Conservation (phyloP, 176 grass and related monocot genomes). For the Elaeis guineensis region DNA sequence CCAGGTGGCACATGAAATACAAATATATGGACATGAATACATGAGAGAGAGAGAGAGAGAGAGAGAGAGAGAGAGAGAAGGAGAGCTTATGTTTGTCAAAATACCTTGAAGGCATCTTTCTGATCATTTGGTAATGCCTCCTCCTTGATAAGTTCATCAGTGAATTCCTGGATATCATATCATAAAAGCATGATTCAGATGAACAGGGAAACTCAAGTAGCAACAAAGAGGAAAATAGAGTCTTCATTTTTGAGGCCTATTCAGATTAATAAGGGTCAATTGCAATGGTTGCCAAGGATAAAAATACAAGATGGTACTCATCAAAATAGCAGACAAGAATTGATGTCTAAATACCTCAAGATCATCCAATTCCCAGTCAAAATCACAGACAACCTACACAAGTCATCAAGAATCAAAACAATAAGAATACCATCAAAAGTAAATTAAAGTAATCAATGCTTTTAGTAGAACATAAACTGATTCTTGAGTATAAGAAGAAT, state of each 20-base stretch:
- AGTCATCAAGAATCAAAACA: not conserved
- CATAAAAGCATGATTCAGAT: not conserved
- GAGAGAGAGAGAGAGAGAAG: too few species aligned
- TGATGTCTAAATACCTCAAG: slow-evolving; percentile 40
- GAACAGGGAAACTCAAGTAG: too few species aligned
- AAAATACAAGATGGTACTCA: not conserved
- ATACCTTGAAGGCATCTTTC: slow-evolving; percentile 80
- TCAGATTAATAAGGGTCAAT: not conserved
- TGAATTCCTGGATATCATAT: slow-evolving; percentile 52
- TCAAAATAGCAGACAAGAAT: slow-evolving; percentile 2
- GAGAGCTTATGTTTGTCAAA: not conserved
- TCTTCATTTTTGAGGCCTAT: too few species aligned
- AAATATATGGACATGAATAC: too few species aligned
- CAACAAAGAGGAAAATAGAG: too few species aligned
- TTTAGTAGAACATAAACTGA: too few species aligned
- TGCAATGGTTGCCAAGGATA: too few species aligned
- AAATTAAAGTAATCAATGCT: slow-evolving; percentile 11
- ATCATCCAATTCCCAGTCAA: slow-evolving; percentile 75
- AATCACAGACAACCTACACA: slow-evolving; percentile 78
- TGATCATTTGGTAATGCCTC: slow-evolving; percentile 62
- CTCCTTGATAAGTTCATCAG: slow-evolving; percentile 45
- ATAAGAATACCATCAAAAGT: not conserved
- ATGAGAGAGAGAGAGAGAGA: too few species aligned
- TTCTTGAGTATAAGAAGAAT: too few species aligned
- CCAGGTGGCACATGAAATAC: too few species aligned